phyloP scores from a whole-genome alignment of 2,329 filamentous ascomycete genomes.

The Botrytis tulipae region DNA sequence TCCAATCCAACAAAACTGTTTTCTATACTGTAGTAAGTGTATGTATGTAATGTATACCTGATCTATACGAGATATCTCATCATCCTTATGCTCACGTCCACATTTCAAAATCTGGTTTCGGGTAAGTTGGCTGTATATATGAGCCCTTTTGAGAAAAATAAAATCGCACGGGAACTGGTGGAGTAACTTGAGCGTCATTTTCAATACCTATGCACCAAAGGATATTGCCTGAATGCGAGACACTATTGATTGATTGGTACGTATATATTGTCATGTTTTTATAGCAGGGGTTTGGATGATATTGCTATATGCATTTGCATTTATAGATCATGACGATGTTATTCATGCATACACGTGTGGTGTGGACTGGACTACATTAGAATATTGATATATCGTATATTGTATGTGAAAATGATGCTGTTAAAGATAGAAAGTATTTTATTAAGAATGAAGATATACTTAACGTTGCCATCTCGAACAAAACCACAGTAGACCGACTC shows the following conservation, averaged over 20 bases:
- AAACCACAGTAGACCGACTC: neutral
- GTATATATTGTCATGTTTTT: neutral
- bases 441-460: neutral
- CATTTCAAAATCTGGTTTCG: neutral
- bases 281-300: neutral
- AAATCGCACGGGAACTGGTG: neutral
- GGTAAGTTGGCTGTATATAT: neutral
- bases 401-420: neutral
- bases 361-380: neutral
- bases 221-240: slow-evolving; percentile 1
- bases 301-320: neutral
- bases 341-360: neutral
- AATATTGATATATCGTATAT: neutral
- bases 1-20: neutral
- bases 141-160: neutral
- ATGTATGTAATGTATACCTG: neutral
- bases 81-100: neutral
- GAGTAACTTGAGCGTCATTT: slow-evolving; percentile 7
- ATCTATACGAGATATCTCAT: slow-evolving; percentile 1
- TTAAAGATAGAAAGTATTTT: neutral
- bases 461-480: neutral
- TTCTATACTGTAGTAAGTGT: neutral
- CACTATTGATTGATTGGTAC: neutral
- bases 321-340: neutral
- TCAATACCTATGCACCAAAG: neutral